Percentiles rank a stretch among this genome's conserved stretches.
Evolutionary conservation across 345 rosid genomes (phyloP).

Genomic region (Salix dunnii): DNA sequence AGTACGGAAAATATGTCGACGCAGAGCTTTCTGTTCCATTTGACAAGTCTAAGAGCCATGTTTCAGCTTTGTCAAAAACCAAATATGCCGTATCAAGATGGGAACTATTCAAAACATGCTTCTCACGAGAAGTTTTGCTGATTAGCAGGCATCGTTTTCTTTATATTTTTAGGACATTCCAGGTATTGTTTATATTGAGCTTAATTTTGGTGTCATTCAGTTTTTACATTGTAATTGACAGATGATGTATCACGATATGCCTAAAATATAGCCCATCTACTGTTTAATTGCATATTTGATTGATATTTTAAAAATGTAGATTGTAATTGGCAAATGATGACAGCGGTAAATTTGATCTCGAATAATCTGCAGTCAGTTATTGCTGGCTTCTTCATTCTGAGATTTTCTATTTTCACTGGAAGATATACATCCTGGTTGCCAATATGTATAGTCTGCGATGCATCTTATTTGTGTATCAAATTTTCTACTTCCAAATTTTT

Average conservation of each 20-base stretch:
- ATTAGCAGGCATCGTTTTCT: conserved; percentile 70
- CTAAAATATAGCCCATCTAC: neutral
- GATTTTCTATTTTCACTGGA: neutral
- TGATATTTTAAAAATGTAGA: neutral
- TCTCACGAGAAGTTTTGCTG: conserved; percentile 58
- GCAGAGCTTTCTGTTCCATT: conserved; percentile 47
- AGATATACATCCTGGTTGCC: neutral
- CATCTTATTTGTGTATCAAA: neutral
- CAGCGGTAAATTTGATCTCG: neutral
- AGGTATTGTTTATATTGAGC: conserved; percentile 41
- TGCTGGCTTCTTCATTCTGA: neutral
- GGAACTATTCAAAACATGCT: conserved; percentile 70
- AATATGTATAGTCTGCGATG: neutral
- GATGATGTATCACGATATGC: neutral
- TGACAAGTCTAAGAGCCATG: conserved; percentile 47
- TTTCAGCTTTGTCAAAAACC: conserved; percentile 63
- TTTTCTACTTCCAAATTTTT: neutral
- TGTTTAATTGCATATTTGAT: neutral
- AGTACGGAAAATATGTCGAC: conserved; percentile 48
- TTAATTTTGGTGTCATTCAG: neutral
- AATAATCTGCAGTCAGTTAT: neutral
- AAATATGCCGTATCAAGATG: conserved; percentile 63
- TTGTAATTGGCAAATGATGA: neutral
- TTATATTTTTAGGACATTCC: conserved; percentile 72
- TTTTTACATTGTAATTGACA: neutral